These are phyloP conservation scores for Didymella exigua DNA, from an alignment of 2,329 filamentous ascomycete species.

Conservation along the genomic window DNA sequence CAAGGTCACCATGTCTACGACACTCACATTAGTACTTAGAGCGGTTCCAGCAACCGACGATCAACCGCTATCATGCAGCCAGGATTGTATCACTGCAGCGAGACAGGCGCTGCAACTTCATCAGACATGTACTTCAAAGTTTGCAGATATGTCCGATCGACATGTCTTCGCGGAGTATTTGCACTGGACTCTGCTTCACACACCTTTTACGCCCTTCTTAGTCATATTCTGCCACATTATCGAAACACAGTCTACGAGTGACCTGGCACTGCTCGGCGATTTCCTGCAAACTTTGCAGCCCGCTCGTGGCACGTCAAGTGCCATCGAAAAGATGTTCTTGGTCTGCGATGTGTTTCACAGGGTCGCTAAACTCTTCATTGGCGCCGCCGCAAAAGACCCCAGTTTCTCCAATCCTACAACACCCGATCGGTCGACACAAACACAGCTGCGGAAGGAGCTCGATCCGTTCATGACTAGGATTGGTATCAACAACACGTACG, in stretches of 20 bases:
- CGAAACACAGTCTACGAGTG: slow-evolving; percentile 33
- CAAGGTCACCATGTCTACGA: slow-evolving; percentile 45
- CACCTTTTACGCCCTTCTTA: slow-evolving; percentile 31
- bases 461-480: slow-evolving; percentile 20
- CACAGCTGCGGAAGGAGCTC: slow-evolving; percentile 16
- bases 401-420: slow-evolving; percentile 10
- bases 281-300: slow-evolving; percentile 14
- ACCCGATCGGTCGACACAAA: slow-evolving; percentile 4
- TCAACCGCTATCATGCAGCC: slow-evolving; percentile 24
- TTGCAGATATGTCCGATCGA: slow-evolving; percentile 8
- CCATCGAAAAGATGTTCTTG: slow-evolving; percentile 18
- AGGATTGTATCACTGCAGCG: slow-evolving; percentile 40
- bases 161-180: slow-evolving; percentile 34
- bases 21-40: slow-evolving; percentile 45
- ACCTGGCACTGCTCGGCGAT: slow-evolving; percentile 10
- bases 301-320: slow-evolving; percentile 11
- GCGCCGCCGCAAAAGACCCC: slow-evolving; percentile 5
- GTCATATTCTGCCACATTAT: slow-evolving; percentile 46
- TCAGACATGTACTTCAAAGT: slow-evolving; percentile 20
- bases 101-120: slow-evolving; percentile 46
- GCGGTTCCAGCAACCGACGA: slow-evolving; percentile 30
- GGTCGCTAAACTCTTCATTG: slow-evolving; percentile 17
- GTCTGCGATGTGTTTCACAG: slow-evolving; percentile 17
- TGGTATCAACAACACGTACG: slow-evolving; percentile 9
- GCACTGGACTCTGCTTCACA: slow-evolving; percentile 28